These are phyloP conservation scores for Globisporangium yorkense DNA, from an alignment of 352 stramenopile species.

Conservation along the genomic window DNA sequence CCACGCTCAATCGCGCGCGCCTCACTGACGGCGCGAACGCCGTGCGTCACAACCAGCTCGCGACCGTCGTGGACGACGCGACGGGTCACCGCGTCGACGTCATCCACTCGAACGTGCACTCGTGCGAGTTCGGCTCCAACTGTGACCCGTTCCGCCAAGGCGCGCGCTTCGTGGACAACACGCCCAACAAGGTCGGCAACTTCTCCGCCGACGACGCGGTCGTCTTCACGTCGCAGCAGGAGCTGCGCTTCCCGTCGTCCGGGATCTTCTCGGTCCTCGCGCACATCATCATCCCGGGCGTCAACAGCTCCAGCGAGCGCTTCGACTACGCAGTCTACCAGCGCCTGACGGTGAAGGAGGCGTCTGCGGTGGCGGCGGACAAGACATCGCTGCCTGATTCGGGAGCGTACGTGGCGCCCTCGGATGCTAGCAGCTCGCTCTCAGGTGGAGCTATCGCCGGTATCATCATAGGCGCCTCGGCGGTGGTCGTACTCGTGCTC, in stretches of 20 bases:
- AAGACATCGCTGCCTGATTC: background rate
- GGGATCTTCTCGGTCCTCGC: constrained; percentile 25
- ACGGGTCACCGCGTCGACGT: constrained; percentile 14
- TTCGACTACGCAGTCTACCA: constrained; percentile 26
- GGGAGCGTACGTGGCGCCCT: background rate
- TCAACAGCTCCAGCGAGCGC: constrained; percentile 10
- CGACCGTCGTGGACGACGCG: constrained; percentile 7
- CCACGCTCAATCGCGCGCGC: constrained; percentile 14
- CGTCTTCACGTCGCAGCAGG: constrained; percentile 18
- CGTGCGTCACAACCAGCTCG: constrained; percentile 6
- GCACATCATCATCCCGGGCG: constrained; percentile 21
- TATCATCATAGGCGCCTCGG: constrained; percentile 3
- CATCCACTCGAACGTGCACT: constrained; percentile 22
- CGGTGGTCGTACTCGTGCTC: constrained; percentile 5
- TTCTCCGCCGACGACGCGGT: constrained; percentile 8
- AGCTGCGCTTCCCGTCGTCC: constrained; percentile 13
- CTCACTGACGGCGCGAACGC: constrained; percentile 13
- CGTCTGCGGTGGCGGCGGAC: background rate
- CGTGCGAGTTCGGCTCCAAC: constrained; percentile 21
- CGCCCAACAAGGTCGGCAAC: constrained; percentile 18
- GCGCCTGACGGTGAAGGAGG: constrained; percentile 16
- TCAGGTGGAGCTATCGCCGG: background rate
- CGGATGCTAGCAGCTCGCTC: constrained; percentile 1
- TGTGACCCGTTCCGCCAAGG: constrained; percentile 24
- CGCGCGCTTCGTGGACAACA: constrained; percentile 15